Evolutionary conservation across 768 basidiomycete genomes (phyloP), one percentile per base, ranked within the genome.

Genomic region (Xerocomellus amylosporus): DNA sequence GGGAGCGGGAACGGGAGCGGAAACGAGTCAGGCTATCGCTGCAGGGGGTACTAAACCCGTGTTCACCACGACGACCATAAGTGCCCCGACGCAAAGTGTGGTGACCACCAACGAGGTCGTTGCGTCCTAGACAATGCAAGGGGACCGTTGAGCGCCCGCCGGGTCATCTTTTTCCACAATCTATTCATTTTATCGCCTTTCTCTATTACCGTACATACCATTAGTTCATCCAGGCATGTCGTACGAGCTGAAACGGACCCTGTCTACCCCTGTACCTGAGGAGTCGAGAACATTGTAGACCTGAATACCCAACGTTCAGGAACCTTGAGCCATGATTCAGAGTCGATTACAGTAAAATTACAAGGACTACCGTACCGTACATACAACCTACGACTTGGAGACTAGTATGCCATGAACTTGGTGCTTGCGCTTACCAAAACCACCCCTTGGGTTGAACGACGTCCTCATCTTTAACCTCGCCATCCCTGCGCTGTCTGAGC

Each of bases 401-500:
- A 47, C 33, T 17, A 13, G 4, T 24, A 26, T 17, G 26, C 26
- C 43, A 44, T 3, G 42, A 28, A 28, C 24, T 10, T 14, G 15
- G 26, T 19, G 49, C 31, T 8, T 3, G 28, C 2, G 43, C 47
- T 63, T 56, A 83, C 41, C 72, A 72, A 56, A 83, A 82, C 81
- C 80, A 85, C 17, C 84, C 84, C 51, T 74, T 81, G 2, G 83
- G 79, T 58, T 75, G 70, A 30, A 78, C 55, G 5, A 75, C 68
- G 13, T 75, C 73, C 31, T 62, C 63, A 8, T 54, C 55, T 8
- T 80, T 78, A 3, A 74, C 77, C 61, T 88, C 86, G 0, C 87
- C 87, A 58, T 90, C 89, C 51, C 88, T 73, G 53, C 74, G 79
- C 71, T 81, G 81, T 62, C 88, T 73, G 51, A 91, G 57, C 26